Conservation (phyloP, 1,284 basidiomycete genomes). For the Ganoderma lucidum region DNA sequence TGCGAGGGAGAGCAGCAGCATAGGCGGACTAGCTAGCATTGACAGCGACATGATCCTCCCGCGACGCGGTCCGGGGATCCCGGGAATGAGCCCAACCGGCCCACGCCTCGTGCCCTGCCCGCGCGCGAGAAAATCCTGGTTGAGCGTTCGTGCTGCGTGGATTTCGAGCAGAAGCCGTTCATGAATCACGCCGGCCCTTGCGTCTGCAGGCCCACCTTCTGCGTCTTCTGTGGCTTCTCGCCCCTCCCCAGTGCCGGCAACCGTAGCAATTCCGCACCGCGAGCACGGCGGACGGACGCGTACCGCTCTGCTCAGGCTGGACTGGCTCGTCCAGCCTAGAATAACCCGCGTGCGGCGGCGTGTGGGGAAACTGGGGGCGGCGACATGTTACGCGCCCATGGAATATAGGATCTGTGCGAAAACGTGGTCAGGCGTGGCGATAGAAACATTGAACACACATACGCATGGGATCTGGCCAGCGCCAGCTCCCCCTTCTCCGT, state of each 20-base stretch:
- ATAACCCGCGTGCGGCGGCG: neutral
- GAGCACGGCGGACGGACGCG: neutral
- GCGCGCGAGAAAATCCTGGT: constrained; percentile 5
- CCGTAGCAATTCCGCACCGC: neutral
- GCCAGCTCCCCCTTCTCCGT: neutral
- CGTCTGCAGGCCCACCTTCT: neutral
- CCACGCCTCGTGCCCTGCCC: neutral
- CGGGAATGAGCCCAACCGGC: neutral
- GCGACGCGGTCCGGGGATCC: constrained; percentile 6
- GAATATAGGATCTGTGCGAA: neutral
- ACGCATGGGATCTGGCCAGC: neutral
- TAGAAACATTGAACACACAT: neutral
- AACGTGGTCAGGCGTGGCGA: neutral
- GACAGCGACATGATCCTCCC: neutral
- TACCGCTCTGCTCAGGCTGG: neutral
- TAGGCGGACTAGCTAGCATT: neutral
- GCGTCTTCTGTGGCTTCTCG: neutral
- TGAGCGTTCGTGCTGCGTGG: neutral
- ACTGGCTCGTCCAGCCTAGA: constrained; percentile 2
- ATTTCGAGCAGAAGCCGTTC: neutral
- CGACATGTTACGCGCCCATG: neutral
- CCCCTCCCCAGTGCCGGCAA: neutral
- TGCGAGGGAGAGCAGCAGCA: neutral
- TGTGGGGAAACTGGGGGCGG: neutral
- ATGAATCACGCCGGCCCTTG: neutral